A percentile compares a stretch with the other conserved stretches of the same genome.
These are phyloP conservation scores for Sclerotinia sclerotiorum DNA, from an alignment of 2,329 filamentous ascomycete genomes.

Conservation along the genomic window DNA sequence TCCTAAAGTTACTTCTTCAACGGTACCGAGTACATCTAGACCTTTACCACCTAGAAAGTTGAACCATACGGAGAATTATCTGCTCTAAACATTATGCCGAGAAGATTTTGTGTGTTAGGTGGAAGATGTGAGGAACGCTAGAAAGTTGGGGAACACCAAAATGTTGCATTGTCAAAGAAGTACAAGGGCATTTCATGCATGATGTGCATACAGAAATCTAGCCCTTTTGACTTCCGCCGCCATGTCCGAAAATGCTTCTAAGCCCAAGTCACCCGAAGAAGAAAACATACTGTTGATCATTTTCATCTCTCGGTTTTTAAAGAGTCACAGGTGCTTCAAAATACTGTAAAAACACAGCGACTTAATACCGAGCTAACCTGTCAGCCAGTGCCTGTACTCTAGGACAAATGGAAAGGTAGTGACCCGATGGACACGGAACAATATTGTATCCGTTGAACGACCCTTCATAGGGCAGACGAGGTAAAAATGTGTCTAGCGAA, in stretches of 20 bases:
- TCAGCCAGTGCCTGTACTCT: slow-evolving; percentile 5
- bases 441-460: neutral
- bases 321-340: slow-evolving; percentile 18
- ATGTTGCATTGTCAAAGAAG: slow-evolving; percentile 1
- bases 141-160: neutral
- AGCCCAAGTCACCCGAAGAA: slow-evolving; percentile 18
- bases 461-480: neutral
- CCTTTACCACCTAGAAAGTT: neutral
- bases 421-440: slow-evolving; percentile 1
- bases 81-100: slow-evolving; percentile 3
- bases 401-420: neutral
- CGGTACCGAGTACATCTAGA: slow-evolving; percentile 9
- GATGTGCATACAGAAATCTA: slow-evolving; percentile 1
- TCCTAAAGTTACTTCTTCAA: slow-evolving; percentile 4
- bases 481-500: neutral
- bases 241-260: slow-evolving; percentile 14
- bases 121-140: neutral
- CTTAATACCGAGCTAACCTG: slow-evolving; percentile 14
- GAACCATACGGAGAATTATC: slow-evolving; percentile 9
- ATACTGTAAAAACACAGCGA: neutral
- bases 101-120: neutral
- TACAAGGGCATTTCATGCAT: slow-evolving; percentile 11
- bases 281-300: slow-evolving; percentile 9
- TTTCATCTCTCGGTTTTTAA: neutral
- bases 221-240: slow-evolving; percentile 1